Evolutionary conservation across 495 filamentous ascomycete genomes (phyloP).

Genomic region (Collariella sp.): DNA sequence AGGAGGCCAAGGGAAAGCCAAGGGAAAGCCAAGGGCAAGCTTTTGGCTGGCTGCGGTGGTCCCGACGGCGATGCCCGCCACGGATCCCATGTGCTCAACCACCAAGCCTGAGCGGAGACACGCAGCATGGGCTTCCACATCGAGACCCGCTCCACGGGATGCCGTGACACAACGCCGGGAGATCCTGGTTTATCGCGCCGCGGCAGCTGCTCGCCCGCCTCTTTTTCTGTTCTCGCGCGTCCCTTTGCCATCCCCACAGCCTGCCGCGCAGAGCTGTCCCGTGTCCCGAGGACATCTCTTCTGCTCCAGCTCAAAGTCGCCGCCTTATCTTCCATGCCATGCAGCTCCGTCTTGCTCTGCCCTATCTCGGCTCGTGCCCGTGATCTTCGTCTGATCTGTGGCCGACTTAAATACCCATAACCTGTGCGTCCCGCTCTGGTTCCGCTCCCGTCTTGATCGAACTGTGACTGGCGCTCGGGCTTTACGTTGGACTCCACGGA

Average conservation of each 20-base stretch:
- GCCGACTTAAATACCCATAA: neutral
- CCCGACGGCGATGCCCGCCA: neutral
- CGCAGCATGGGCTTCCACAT: neutral
- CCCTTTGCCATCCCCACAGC: neutral
- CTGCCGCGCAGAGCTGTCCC: too few relatives aligned
- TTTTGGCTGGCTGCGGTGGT: neutral
- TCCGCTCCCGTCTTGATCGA: neutral
- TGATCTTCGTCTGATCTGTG: neutral
- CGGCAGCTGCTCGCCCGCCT: neutral
- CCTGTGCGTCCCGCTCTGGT: neutral
- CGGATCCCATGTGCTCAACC: neutral
- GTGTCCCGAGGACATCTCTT: too few relatives aligned
- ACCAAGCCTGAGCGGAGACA: neutral
- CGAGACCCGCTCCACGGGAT: neutral
- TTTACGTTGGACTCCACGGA: neutral
- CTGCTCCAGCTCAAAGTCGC: too few relatives aligned
- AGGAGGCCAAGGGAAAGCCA: neutral
- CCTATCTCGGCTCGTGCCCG: neutral
- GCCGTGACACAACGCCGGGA: constrained; percentile 1
- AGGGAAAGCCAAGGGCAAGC: too few relatives aligned
- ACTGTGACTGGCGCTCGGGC: neutral
- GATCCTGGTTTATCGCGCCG: neutral
- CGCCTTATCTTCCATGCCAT: too few relatives aligned
- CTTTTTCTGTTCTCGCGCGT: neutral
- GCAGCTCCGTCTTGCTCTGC: too few relatives aligned